Base-by-base conservation (phyloP, 495 filamentous ascomycete species). In the Aspergillus funiculosus region DNA sequence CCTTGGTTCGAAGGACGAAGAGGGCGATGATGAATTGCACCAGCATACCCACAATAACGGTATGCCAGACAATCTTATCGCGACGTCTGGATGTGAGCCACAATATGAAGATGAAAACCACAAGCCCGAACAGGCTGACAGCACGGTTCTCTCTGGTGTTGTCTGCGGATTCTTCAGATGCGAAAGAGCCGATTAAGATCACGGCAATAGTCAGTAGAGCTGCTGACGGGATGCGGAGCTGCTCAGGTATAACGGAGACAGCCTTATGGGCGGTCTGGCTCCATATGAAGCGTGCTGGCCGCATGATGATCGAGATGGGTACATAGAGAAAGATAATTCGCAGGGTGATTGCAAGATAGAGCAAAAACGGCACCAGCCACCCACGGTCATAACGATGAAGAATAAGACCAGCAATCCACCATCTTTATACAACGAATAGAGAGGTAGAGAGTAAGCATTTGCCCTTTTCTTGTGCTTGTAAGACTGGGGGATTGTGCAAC, bases 41-140 rank as follows among this genome's bases (percentile, higher is more conserved):
- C 32, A 94, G 71, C 83, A 92, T 94, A 34, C 89, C 89, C 29
- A 84, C 77, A 48, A 94, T 87, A 43, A 95, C 89, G 0, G 89
- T 89, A 54, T 92, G 85, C 69, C 69, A 73, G 25, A 61, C 26
- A 34, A 73, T 69, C 53, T 69, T 72, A 51, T 72, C 81, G 42
- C 83, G 77, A 60, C 89, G 75, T 39, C 73, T 76, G 20, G 86
- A 92, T 2, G 87, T 89, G 22, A 57, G 53, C 60, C 77, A 89
- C 43, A 95, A 72, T 1, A 65, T 29, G 38, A 59, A 66, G 48
- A 94, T 69, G 63, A 89, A 81, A 18, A 95, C 83, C 6, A 80
- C 48, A 2, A 94, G 69, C 15, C 89, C 89, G 43, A 94, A 89
- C 18, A 92, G 64, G 56, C 84, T 86, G 51, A 94, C 75, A 9